Evolutionary conservation across 805 yeast genomes (phyloP).

Genomic region (Lachancea nothofagi): DNA sequence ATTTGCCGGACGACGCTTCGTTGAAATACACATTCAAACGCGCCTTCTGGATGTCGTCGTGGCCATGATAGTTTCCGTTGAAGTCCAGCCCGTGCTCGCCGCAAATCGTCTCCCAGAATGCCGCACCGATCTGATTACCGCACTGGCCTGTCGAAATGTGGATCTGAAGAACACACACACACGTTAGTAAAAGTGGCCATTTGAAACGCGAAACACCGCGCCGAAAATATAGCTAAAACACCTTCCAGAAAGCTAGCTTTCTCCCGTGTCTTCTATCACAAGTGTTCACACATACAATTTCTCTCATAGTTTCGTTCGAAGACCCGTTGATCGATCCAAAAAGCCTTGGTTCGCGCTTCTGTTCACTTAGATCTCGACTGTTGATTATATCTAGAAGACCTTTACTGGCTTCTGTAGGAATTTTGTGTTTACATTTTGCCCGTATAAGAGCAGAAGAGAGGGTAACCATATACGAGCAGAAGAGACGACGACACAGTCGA

Average conservation of each 20-base stretch:
- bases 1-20: slow-evolving; percentile 82
- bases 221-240: not conserved
- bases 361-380: not conserved
- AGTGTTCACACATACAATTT: slow-evolving; percentile 4
- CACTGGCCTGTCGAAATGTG: slow-evolving; percentile 97
- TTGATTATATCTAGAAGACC: not conserved
- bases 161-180: slow-evolving; percentile 34
- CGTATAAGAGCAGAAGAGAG: not conserved
- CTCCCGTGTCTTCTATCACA: not conserved
- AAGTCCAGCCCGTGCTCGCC: slow-evolving; percentile 79
- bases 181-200: slow-evolving; percentile 1
- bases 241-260: not conserved
- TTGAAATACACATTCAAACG: slow-evolving; percentile 80
- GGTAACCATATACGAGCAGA: too few relatives aligned
- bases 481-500: not conserved
- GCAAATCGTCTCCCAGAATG: slow-evolving; percentile 89
- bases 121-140: slow-evolving; percentile 97
- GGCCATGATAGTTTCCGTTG: slow-evolving; percentile 66
- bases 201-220: slow-evolving; percentile 1
- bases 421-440: slow-evolving; percentile 11
- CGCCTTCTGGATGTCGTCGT: slow-evolving; percentile 45
- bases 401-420: not conserved
- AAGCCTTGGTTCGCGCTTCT: not conserved
- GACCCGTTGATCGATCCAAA: not conserved
- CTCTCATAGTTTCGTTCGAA: slow-evolving; percentile 5